Conservation (phyloP, 352 stramenopile species). For the Phytopythium montanum region DNA sequence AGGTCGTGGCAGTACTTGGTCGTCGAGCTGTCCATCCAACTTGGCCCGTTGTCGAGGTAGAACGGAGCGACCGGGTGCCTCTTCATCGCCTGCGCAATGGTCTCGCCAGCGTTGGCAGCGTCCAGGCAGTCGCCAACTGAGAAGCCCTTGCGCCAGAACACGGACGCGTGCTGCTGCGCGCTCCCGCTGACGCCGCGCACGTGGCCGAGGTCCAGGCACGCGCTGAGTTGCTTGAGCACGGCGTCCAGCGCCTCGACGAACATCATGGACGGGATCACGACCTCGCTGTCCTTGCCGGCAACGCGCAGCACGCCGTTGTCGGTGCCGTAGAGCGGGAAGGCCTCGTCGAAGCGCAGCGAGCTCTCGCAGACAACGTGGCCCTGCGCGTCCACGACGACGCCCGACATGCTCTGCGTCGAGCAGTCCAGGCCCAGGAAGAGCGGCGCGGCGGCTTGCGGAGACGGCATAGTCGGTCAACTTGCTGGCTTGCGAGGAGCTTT, state of each 20-base stretch:
- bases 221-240: slow-evolving; percentile 43
- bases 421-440: slow-evolving; percentile 75
- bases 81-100: slow-evolving; percentile 21
- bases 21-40: slow-evolving; percentile 87
- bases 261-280: slow-evolving; percentile 71
- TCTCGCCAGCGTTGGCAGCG: slow-evolving; percentile 11
- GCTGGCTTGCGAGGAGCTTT: not conserved
- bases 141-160: slow-evolving; percentile 68
- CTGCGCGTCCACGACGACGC: slow-evolving; percentile 44
- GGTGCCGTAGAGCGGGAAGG: slow-evolving; percentile 58
- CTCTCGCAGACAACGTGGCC: slow-evolving; percentile 43
- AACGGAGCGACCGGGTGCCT: slow-evolving; percentile 36
- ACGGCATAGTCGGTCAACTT: not conserved
- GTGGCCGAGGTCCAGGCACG: slow-evolving; percentile 32
- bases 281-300: slow-evolving; percentile 29
- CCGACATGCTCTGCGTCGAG: slow-evolving; percentile 84
- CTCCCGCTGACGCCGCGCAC: slow-evolving; percentile 67
- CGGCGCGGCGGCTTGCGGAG: slow-evolving; percentile 2
- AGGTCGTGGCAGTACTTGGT: slow-evolving; percentile 45
- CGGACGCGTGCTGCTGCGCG: slow-evolving; percentile 80
- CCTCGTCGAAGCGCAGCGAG: slow-evolving; percentile 70
- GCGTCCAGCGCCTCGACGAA: slow-evolving; percentile 78
- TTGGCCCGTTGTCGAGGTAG: slow-evolving; percentile 56
- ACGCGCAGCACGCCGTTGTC: slow-evolving; percentile 63
- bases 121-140: slow-evolving; percentile 31